Base-by-base conservation (phyloP, 192 early-diverging fungal genomes). In the Chytriomyces sp. region DNA sequence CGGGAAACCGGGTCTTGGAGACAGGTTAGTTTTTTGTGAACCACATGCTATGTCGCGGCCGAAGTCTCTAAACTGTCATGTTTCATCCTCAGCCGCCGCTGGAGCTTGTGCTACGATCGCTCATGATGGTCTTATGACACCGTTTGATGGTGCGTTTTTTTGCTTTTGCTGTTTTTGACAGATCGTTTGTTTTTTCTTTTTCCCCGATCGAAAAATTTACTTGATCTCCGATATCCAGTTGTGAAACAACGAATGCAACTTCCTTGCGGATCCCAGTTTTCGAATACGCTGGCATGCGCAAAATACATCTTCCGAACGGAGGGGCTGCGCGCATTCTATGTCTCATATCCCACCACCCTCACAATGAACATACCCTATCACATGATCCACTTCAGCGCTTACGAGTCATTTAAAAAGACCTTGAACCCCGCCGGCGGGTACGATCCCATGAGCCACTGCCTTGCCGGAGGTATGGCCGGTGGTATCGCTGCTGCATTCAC, bases 211-310 rank as follows among this genome's bases (percentile, higher is more conserved):
- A 60, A 18, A n/a, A 35, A 28, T 23, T n/a, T 64, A 26, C 61
- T 5, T 57, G 20, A 71, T 90, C 35, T 35, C 35, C 35, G 35
- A 35, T 35, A 35, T 35, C 35, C 35, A 35, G 86, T 98, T 18
- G 87, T 97, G 81, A 98, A 98, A 80, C 97, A 98, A 82, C 89
- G 97, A 45, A 95, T 97, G 94, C 97, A 98, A 82, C 83, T 96
- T 20, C 89, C 89, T 6, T 28, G 50, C 35, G 91, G 91, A 47
- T 89, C 94, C 0, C 82, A 82, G 5, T 91, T 95, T 76, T 85
- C 86, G n/a, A 89, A 79, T 47, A 91, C 95, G 20, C 5, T 87
- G 6, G 88, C 94, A 23, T 95, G 94, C 69, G 92, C 91, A 3
- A 72, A 81, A 35, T 81, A 86, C 7, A 89, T 98, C 11, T 82